Conservation (phyloP, 164 flowering plant species). For the Paratinospora sagittata region DNA sequence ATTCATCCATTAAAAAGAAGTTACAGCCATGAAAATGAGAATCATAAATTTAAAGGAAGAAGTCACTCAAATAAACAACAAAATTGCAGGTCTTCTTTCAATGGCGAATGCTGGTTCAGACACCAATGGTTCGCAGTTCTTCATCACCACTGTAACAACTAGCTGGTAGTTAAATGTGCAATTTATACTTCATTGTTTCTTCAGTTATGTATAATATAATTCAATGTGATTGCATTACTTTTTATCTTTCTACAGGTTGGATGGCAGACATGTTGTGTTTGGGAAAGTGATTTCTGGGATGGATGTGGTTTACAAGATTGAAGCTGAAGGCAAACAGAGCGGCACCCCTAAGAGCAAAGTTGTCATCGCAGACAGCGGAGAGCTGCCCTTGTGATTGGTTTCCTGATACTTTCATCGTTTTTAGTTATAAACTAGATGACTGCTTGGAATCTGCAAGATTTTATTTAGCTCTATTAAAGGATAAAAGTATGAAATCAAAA, state of each 20-base stretch:
- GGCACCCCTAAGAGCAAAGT: slow-evolving; percentile 74
- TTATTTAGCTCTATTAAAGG: not conserved
- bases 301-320: slow-evolving; percentile 81
- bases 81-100: slow-evolving; percentile 60
- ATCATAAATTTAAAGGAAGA: not conserved
- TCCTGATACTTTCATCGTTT: not conserved
- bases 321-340: slow-evolving; percentile 64
- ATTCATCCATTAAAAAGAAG: not conserved
- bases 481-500: not conserved
- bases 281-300: slow-evolving; percentile 92
- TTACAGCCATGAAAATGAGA: not conserved
- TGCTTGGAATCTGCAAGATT: not conserved
- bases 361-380: slow-evolving; percentile 67
- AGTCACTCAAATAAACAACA: not conserved
- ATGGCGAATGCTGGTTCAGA: slow-evolving; percentile 96
- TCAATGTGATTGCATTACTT: not conserved
- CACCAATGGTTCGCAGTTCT: slow-evolving; percentile 95
- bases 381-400: slow-evolving; percentile 32
- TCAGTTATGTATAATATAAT: not conserved
- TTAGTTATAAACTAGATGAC: not conserved
- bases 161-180: slow-evolving; percentile 57
- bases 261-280: slow-evolving; percentile 88
- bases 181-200: not conserved
- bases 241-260: slow-evolving; percentile 53
- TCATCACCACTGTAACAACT: slow-evolving; percentile 94